Percentiles rank a stretch among this genome's conserved stretches.
These are phyloP conservation scores for Aspergillus fructus DNA, from an alignment of 2,329 filamentous ascomycete genomes.

Conservation along the genomic window DNA sequence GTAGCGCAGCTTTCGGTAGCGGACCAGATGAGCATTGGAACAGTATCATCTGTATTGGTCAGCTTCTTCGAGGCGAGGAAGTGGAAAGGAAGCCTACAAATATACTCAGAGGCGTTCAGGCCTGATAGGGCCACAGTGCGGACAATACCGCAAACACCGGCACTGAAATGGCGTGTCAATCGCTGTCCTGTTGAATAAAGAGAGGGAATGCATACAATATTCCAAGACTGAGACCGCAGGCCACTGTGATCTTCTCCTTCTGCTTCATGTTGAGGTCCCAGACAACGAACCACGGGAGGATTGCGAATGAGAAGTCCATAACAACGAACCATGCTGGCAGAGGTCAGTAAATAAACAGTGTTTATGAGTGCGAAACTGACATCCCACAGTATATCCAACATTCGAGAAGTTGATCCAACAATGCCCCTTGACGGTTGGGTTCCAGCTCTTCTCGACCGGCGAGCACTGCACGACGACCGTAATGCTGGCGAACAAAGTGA, in stretches of 20 bases:
- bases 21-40: conserved; percentile 11
- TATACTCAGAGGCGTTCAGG: not conserved
- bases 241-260: conserved; percentile 10
- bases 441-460: conserved; percentile 14
- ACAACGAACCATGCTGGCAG: conserved; percentile 16
- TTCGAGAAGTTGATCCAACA: conserved; percentile 26
- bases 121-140: not conserved
- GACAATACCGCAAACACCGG: conserved; percentile 7
- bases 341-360: not conserved
- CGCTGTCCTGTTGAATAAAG: too few species aligned
- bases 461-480: conserved; percentile 17
- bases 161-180: not conserved
- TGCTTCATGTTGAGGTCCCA: conserved; percentile 13
- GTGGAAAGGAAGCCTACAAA: not conserved
- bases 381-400: conserved; percentile 24
- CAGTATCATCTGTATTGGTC: conserved; percentile 1
- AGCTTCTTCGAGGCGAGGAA: not conserved
- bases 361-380: conserved; percentile 4
- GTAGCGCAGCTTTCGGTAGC: conserved; percentile 4
- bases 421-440: conserved; percentile 14
- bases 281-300: conserved; percentile 6
- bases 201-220: not conserved
- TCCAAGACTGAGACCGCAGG: conserved; percentile 8
- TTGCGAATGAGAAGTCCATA: conserved; percentile 16
- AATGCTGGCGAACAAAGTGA: conserved; percentile 21